A percentile compares a stretch with the other conserved stretches of the same genome.
These are phyloP conservation scores for Aspergillus novoparasiticus DNA, from an alignment of 2,329 filamentous ascomycete species.

Conservation along the genomic window DNA sequence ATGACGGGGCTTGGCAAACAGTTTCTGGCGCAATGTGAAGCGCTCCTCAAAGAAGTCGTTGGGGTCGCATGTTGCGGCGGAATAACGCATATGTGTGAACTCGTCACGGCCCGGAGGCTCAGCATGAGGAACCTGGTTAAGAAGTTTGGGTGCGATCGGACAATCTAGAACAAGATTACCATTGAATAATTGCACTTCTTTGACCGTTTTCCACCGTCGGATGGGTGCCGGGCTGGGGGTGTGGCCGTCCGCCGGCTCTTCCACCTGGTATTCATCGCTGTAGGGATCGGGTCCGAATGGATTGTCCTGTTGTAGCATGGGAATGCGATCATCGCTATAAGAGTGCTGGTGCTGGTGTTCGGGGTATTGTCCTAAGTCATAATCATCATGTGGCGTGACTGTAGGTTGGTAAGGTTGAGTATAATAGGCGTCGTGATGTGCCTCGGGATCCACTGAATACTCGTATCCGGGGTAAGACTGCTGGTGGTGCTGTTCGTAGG, in stretches of 20 bases:
- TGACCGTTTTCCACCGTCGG: slow-evolving; percentile 96
- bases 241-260: slow-evolving; percentile 36
- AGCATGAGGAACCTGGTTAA: slow-evolving; percentile 86
- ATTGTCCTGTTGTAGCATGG: slow-evolving; percentile 71
- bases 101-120: slow-evolving; percentile 78
- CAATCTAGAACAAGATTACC: slow-evolving; percentile 97
- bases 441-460: slow-evolving; percentile 77
- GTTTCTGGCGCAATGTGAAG: slow-evolving; percentile 86
- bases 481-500: slow-evolving; percentile 56
- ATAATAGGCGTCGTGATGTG: slow-evolving; percentile 86
- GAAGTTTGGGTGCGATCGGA: slow-evolving; percentile 82
- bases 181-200: slow-evolving; percentile 95
- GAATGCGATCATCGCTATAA: slow-evolving; percentile 71
- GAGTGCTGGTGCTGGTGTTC: slow-evolving; percentile 51
- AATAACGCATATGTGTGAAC: slow-evolving; percentile 79
- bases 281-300: slow-evolving; percentile 66
- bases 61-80: slow-evolving; percentile 92
- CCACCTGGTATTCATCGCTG: slow-evolving; percentile 45
- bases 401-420: slow-evolving; percentile 78
- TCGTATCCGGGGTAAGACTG: slow-evolving; percentile 61
- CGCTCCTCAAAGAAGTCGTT: slow-evolving; percentile 83
- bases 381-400: slow-evolving; percentile 56
- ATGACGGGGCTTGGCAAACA: slow-evolving; percentile 89
- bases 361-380: slow-evolving; percentile 59
- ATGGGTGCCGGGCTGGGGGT: slow-evolving; percentile 64